Percentiles rank a stretch among this genome's conserved stretches.
phyloP scores from a whole-genome alignment of 2,329 filamentous ascomycete species.

The Monilinia laxa region DNA sequence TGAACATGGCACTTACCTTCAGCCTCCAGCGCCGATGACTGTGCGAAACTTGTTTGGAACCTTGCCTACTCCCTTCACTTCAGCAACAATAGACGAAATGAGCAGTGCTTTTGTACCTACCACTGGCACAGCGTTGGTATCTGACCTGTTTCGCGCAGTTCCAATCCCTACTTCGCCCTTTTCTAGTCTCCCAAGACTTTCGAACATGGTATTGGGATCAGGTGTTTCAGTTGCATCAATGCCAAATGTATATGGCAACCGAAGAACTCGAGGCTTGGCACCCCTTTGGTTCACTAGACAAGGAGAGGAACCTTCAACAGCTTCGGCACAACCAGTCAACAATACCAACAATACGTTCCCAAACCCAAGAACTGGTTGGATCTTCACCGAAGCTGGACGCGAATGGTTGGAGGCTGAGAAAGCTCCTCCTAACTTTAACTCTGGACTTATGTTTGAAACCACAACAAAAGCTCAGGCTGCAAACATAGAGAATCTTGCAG shows the following conservation, averaged over 20 bases:
- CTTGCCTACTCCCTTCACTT: not conserved
- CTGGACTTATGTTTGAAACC: not conserved
- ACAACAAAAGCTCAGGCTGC: not conserved
- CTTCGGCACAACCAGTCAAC: not conserved
- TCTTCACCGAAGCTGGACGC: not conserved
- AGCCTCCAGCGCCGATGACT: not conserved
- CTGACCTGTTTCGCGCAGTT: not conserved
- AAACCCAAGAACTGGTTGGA: not conserved
- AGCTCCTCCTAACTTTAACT: not conserved
- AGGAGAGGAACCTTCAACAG: no score
- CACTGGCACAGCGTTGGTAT: not conserved
- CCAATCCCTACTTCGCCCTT: not conserved
- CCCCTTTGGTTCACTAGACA: no score
- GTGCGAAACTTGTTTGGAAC: not conserved
- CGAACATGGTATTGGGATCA: not conserved
- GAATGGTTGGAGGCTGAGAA: not conserved
- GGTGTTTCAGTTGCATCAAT: not conserved
- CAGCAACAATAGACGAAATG: not conserved
- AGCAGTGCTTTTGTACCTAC: not conserved
- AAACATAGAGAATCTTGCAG: not conserved
- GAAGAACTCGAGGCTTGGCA: not conserved
- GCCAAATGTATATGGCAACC: not conserved
- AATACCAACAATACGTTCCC: not conserved
- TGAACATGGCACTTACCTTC: not conserved
- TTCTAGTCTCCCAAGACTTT: not conserved